phyloP scores from a whole-genome alignment of 2,329 filamentous ascomycete species.

The Acrodontium crateriforme region DNA sequence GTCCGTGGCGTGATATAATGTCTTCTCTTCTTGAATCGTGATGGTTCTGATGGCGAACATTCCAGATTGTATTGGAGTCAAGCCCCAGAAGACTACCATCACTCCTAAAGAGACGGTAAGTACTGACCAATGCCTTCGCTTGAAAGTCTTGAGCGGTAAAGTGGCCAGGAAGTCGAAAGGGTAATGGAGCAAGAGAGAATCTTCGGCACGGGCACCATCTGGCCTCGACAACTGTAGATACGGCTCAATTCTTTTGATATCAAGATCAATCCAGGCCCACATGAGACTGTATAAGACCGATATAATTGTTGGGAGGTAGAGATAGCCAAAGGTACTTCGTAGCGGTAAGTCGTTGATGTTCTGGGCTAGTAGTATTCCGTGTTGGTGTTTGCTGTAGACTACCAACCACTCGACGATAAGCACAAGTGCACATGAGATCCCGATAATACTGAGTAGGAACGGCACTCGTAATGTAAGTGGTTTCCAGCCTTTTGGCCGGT shows the following conservation, averaged over 20 bases:
- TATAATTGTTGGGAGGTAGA: slow-evolving; percentile 40
- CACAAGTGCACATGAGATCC: no score
- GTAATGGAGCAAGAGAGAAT: slow-evolving; percentile 42
- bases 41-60: slow-evolving; percentile 30
- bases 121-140: slow-evolving; percentile 35
- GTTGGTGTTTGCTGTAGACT: slow-evolving; percentile 22
- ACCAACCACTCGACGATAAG: no score
- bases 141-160: slow-evolving; percentile 29
- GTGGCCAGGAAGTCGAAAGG: slow-evolving; percentile 36
- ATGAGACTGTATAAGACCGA: slow-evolving; percentile 42
- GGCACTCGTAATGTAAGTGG: no score
- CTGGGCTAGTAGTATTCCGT: slow-evolving; percentile 30
- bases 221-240: slow-evolving; percentile 43
- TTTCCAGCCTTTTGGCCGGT: no score
- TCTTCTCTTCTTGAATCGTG: background rate
- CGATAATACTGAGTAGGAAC: no score
- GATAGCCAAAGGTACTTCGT: slow-evolving; percentile 27
- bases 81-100: slow-evolving; percentile 39
- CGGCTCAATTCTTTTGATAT: slow-evolving; percentile 45
- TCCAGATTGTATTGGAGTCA: slow-evolving; percentile 44
- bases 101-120: slow-evolving; percentile 36
- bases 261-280: slow-evolving; percentile 48
- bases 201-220: slow-evolving; percentile 28
- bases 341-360: slow-evolving; percentile 26
- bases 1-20: no score